phyloP scores from a whole-genome alignment of 148 eudicot species.

The Salicornia ramosissima region DNA sequence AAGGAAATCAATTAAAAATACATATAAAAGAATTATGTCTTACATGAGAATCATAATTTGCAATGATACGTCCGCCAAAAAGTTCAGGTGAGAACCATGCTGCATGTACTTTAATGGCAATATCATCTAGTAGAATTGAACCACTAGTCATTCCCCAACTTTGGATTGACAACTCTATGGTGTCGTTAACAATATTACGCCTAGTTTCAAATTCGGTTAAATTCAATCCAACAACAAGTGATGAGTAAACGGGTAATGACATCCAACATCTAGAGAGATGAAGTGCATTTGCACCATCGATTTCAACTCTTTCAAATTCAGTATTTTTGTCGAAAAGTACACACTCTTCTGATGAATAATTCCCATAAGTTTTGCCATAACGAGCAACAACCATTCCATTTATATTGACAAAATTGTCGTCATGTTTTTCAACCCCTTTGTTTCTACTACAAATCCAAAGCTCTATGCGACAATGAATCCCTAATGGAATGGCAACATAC shows the following conservation, averaged over 20 bases:
- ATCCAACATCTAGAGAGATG: conserved; percentile 14
- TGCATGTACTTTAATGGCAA: neutral
- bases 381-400: conserved; percentile 9
- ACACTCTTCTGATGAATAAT: conserved; percentile 10
- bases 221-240: neutral
- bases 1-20: too few species aligned
- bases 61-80: neutral
- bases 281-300: neutral
- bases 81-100: conserved; percentile 4
- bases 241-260: neutral
- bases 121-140: neutral
- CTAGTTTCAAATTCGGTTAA: neutral
- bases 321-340: neutral
- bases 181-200: neutral
- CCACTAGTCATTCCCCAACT: neutral
- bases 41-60: too few species aligned
- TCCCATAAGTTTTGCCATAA: conserved; percentile 1
- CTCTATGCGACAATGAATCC: conserved; percentile 1
- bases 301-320: neutral
- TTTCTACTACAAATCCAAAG: neutral
- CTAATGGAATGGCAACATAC: conserved; percentile 8
- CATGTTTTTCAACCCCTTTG: neutral
- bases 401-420: neutral
- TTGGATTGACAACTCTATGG: neutral
- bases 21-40: too few species aligned